phyloP scores from a whole-genome alignment of 116 monocot species.

The Posidonia oceanica region DNA sequence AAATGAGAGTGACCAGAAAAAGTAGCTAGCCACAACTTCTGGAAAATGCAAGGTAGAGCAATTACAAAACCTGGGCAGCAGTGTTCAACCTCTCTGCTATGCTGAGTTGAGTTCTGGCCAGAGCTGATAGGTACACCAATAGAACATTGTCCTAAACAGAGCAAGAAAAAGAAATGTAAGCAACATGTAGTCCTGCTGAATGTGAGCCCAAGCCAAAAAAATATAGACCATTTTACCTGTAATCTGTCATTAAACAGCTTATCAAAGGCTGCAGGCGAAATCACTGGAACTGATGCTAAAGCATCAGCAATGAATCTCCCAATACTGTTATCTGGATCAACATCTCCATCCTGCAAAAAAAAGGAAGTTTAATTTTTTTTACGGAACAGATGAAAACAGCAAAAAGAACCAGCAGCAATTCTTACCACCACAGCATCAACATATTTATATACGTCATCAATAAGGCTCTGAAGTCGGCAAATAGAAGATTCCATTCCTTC shows the following conservation, averaged over 20 bases:
- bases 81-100: slow-evolving; percentile 96
- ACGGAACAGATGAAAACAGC: neutral
- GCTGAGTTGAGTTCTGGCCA: slow-evolving; percentile 71
- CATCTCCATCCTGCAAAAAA: slow-evolving; percentile 43
- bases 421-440: slow-evolving; percentile 83
- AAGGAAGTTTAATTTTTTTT: neutral
- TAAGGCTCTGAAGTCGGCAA: slow-evolving; percentile 42
- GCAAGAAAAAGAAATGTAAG: neutral
- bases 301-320: slow-evolving; percentile 68
- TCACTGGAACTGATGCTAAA: slow-evolving; percentile 57
- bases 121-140: slow-evolving; percentile 65
- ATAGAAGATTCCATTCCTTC: slow-evolving; percentile 92
- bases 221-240: slow-evolving; percentile 35
- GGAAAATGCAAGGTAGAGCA: too few species aligned
- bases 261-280: slow-evolving; percentile 75
- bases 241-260: slow-evolving; percentile 84
- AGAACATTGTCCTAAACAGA: slow-evolving; percentile 66
- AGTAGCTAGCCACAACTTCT: too few species aligned
- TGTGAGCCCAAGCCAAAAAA: neutral
- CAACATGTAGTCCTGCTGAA: neutral
- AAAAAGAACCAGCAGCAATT: neutral
- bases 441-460: slow-evolving; percentile 89
- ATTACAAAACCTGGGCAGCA: slow-evolving; percentile 76
- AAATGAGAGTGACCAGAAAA: too few species aligned
- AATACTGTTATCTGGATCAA: slow-evolving; percentile 63